Base-by-base conservation (phyloP, 768 basidiomycete species). In the Pisolithus sp. region DNA sequence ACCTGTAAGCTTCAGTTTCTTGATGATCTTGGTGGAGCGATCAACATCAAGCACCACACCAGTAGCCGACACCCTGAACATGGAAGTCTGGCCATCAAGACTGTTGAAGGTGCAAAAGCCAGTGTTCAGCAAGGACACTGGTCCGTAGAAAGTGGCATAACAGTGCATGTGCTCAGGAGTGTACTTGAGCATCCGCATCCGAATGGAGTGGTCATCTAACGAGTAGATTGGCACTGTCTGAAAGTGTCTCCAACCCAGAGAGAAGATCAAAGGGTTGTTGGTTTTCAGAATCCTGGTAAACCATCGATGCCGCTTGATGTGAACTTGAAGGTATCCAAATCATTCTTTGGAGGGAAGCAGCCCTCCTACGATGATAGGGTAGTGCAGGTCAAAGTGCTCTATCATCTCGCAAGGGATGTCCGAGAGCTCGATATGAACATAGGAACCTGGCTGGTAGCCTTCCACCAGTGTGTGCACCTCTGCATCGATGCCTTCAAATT, bases 121-220 rank as follows among this genome's bases (percentile, higher is more conserved):
- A 0, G 92, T 96, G 69, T 96, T 96, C 20, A 94, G 95, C 0
- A 90, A 73, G 2, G 92, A 75, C 20, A 92, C 84, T 7, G 96
- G 95, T 0, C 93, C 95, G 63, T 94, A 99, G 69, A 98, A 96
- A 2, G 94, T 96, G 2, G 94, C 95, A 62, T 86, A 95, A 63
- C 96, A 99, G 66, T 99, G 96, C 96, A 95, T 97, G 63, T 99
- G 96, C 71, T 99, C 96, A 0, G 96, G 96, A 0, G 96, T 97
- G 67, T 99, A 99, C 72, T 99, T 99, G 72, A 99, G 87, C 86
- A 98, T 89, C 34, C 96, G 91, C 85, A 97, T 96, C 17, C 96
- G 89, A 59, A 97, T 95, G 9, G 89, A 92, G 64, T 96, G 94
- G 69, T 99, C 96, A 65, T 99, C 96, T 20, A 99, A 74, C 18